A percentile compares a stretch with the other conserved stretches of the same genome.
Conservation (phyloP, 306 rosid species). For the Amphicarpaea edgeworthii region DNA sequence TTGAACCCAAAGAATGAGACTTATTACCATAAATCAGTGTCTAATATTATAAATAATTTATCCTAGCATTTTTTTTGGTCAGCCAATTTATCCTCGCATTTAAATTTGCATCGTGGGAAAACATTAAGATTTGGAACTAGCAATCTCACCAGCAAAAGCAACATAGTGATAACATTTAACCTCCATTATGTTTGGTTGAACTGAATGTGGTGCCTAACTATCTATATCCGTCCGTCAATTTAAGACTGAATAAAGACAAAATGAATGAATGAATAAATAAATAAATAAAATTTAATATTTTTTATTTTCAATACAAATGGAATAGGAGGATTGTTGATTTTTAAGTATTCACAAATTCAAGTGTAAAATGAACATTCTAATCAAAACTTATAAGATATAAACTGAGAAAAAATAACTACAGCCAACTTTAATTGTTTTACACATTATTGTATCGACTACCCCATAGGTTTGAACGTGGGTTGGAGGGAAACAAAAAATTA, state of each 20-base stretch:
- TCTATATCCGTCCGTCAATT: background rate
- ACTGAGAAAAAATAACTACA: background rate
- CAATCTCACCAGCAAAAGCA: background rate
- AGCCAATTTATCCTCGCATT: background rate
- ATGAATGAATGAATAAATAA: background rate
- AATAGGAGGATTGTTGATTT: background rate
- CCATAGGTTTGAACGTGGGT: background rate
- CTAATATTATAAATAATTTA: background rate
- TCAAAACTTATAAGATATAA: background rate
- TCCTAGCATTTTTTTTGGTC: too few species aligned
- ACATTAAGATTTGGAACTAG: background rate
- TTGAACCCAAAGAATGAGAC: background rate
- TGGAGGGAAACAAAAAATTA: too few species aligned
- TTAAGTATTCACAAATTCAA: background rate
- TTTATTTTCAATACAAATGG: background rate
- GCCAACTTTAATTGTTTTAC: background rate
- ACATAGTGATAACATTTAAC: background rate
- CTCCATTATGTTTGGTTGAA: background rate
- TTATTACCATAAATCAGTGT: background rate
- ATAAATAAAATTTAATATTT: background rate
- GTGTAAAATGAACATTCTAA: background rate
- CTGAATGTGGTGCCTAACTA: background rate
- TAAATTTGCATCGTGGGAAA: background rate
- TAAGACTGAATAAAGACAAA: background rate
- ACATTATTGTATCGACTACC: background rate